phyloP scores from a whole-genome alignment of 2,329 filamentous ascomycete genomes.

The Aspergillus sp. region DNA sequence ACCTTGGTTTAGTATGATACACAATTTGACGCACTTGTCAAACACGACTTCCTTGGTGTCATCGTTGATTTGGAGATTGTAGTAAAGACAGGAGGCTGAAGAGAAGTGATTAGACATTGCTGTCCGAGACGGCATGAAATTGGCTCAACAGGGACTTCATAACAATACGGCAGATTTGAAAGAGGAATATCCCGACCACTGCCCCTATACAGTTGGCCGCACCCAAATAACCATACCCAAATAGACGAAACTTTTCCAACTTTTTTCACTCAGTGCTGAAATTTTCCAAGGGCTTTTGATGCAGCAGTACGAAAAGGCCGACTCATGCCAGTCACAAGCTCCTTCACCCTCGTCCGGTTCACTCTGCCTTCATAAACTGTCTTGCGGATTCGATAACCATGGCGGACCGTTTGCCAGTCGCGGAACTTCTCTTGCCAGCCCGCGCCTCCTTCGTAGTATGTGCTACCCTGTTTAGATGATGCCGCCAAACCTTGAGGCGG shows the following conservation, averaged over 20 bases:
- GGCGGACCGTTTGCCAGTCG: constrained; percentile 31
- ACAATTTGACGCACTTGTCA: constrained; percentile 11
- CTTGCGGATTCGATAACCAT: constrained; percentile 31
- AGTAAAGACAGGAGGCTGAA: constrained; percentile 4
- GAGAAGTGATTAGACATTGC: not conserved
- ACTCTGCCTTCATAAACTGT: constrained; percentile 27
- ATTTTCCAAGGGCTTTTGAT: not conserved
- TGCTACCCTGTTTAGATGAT: constrained; percentile 27
- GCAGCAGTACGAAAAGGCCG: constrained; percentile 9
- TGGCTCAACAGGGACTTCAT: constrained; percentile 1
- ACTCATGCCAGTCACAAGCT: constrained; percentile 17
- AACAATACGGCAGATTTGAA: not conserved
- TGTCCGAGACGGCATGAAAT: not conserved
- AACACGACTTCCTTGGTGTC: constrained; percentile 1
- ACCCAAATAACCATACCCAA: not conserved
- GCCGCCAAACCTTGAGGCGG: constrained; percentile 33
- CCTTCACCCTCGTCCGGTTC: constrained; percentile 26
- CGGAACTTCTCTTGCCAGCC: constrained; percentile 34
- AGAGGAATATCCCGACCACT: not conserved
- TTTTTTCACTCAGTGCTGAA: not conserved
- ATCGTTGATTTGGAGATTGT: constrained; percentile 1
- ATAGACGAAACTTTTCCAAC: not conserved
- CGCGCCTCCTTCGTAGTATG: constrained; percentile 32
- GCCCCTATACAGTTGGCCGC: not conserved
- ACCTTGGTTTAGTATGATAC: constrained; percentile 14